Conservation (phyloP, 768 basidiomycete genomes). For the Amanita molliuscula region DNA sequence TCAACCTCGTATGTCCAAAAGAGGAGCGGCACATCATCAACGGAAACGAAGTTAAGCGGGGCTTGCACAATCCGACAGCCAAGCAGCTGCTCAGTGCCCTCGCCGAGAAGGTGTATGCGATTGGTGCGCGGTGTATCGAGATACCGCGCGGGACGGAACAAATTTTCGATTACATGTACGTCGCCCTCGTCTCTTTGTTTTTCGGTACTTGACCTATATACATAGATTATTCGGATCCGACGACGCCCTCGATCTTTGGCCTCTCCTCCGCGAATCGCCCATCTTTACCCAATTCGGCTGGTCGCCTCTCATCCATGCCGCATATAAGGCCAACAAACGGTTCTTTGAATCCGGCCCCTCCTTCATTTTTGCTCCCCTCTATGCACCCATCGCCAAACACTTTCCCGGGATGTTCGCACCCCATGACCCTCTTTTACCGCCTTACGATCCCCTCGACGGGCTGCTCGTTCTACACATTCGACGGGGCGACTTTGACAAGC, state of each 20-base stretch:
- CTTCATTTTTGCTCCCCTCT: neutral
- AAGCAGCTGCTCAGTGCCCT: neutral
- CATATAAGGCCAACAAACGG: conserved; percentile 6
- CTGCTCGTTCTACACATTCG: conserved; percentile 12
- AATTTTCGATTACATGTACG: conserved; percentile 6
- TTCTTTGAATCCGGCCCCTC: conserved; percentile 3
- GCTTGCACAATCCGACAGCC: neutral
- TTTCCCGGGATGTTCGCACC: neutral
- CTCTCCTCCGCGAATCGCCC: conserved; percentile 10
- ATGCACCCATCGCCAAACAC: neutral
- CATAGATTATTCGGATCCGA: conserved; percentile 10
- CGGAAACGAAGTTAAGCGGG: neutral
- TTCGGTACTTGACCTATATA: neutral
- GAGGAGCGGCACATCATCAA: conserved; percentile 1
- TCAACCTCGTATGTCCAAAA: conserved; percentile 6
- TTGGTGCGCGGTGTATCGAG: conserved; percentile 8
- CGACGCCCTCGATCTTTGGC: conserved; percentile 9
- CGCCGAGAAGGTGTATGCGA: neutral
- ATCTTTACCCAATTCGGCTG: conserved; percentile 9
- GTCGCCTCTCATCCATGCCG: conserved; percentile 11
- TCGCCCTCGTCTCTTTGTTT: neutral
- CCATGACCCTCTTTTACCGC: neutral
- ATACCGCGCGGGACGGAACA: conserved; percentile 2
- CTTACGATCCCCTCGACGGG: neutral
- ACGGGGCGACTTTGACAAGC: conserved; percentile 11